Evolutionary conservation across 345 rosid species (phyloP), one percentile per base, ranked within the genome.

Genomic region (Moricandia moricandioides): DNA sequence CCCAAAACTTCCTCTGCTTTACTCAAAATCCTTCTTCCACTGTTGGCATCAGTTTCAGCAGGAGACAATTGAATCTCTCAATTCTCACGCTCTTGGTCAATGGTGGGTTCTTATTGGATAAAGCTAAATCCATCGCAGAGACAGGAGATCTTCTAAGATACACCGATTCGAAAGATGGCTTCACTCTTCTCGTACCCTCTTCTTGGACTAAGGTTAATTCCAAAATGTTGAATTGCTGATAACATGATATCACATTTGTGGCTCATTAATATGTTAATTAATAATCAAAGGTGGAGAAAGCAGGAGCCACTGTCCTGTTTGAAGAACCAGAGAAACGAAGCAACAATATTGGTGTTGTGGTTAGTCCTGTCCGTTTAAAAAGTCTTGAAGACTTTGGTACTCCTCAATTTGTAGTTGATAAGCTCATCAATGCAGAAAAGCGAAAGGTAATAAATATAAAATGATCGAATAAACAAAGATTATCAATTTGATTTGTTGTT

Each of bases 311-410:
- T 14, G 92, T 73, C 72, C 82, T 93, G 74, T 91, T 91, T 74
- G 93, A 93, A 86, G 89, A 91, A 76, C 67, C 81, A 45, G 82
- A 71, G 18, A 85, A 82, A 60, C 88, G 89, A 73, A 86, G 83
- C 71, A 91, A 94, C 85, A 91, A 82, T 74, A 64, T 88, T 14
- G 98, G 98, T 61, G 89, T 91, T 40, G 96, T 94, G 31, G 98
- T 94, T 56, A 87, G 72, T 82, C 95, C 91, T 16, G 89, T 91
- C 87, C 98, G 97, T 69, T 83, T 91, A 34, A 57, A 79, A 1
- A 86, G 74, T 73, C 97, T 91, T 54, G 85, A 82, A 54, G 88
- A 91, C 65, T 89, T 86, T 75, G 98, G 97, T 67, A 80, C 83
- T 73, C 96, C 97, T 72, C 84, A 86, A 11, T 91, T 91, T 76